Percentiles rank a stretch among this genome's conserved stretches.
These are phyloP conservation scores for Coemansia sp. DNA, from an alignment of 192 early-diverging fungal species.

Conservation along the genomic window DNA sequence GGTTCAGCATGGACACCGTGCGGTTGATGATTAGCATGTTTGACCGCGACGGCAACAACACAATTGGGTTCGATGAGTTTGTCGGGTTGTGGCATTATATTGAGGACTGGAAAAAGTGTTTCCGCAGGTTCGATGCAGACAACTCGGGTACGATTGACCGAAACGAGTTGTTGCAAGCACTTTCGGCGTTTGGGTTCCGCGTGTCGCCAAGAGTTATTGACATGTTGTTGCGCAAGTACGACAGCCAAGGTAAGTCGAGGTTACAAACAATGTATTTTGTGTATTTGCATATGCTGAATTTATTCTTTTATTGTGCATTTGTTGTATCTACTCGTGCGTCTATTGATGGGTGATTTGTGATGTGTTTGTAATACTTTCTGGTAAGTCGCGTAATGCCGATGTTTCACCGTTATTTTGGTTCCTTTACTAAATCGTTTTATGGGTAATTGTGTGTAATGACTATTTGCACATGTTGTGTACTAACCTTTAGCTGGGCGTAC, in stretches of 20 bases:
- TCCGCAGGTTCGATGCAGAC: constrained; percentile 73
- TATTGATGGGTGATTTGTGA: too few species aligned
- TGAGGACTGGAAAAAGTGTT: constrained; percentile 80
- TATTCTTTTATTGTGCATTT: constrained; percentile 6
- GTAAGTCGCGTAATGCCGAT: constrained; percentile 16
- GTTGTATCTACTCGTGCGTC: constrained; percentile 9
- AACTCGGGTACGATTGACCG: constrained; percentile 73
- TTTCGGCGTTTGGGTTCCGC: constrained; percentile 75
- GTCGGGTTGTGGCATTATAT: constrained; percentile 76
- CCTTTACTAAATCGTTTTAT: too few species aligned
- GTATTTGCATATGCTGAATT: not conserved
- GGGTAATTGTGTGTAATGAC: too few species aligned
- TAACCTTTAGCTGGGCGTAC: constrained; percentile 45
- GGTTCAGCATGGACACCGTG: constrained; percentile 80
- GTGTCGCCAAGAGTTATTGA: constrained; percentile 65
- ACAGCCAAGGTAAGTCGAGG: constrained; percentile 69
- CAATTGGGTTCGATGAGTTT: constrained; percentile 76
- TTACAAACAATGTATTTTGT: constrained; percentile 60
- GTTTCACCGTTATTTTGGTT: not conserved
- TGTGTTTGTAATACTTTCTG: too few species aligned
- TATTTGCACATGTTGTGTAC: too few species aligned
- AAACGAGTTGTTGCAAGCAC: constrained; percentile 65
- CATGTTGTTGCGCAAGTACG: constrained; percentile 71
- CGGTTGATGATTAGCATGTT: constrained; percentile 81
- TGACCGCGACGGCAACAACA: constrained; percentile 75